Base-by-base conservation (phyloP, 1,284 basidiomycete genomes). In the Chalciporus sp. region DNA sequence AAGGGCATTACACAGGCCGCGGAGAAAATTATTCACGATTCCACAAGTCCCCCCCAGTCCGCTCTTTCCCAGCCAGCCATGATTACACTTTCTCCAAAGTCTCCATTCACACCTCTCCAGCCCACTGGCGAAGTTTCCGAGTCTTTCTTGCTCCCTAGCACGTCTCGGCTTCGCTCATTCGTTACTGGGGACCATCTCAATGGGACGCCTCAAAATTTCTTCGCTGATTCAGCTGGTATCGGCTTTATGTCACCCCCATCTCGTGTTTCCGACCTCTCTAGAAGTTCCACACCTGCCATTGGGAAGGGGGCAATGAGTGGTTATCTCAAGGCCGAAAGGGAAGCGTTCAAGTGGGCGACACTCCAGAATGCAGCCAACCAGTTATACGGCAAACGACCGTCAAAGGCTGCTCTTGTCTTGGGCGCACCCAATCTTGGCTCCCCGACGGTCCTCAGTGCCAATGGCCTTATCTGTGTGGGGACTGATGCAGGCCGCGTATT, bases 401-500 rank as follows among this genome's bases (percentile, higher is more conserved):
- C 77, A 53, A 92, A 89, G 62, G 81, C 81, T 16, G 79, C 84
- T 10, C 75, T 84, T 20, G 62, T 90, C 3, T 75, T 92, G 9
- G 86, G 85, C 0, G 73, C 81, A 1, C 73, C 81, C 5, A 66
- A 74, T 5, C 65, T 80, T 17, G 90, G 91, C 0, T 75, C 73
- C 0, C 94, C 95, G 0, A 93, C 88, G 0, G 90, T 92, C 11
- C 72, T 98, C 52, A 86, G 90, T 9, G 90, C 91, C 10, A 92
- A 92, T 61, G 95, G 95, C 0, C 75, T 97, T 56, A 84, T 99
- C 33, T 98, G 94, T 57, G 78, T 98, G 5, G 97, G 97, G 4
- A 95, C 90, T 0, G 84, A 88, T 43, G 74, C 77, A 20, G 97
- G 95, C 6, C 85, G 81, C 65, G 81, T 90, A 31, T 79, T 88